Evolutionary conservation across 1,139 yeast species (phyloP).

Genomic region (Geotrichum phurueaensis): DNA sequence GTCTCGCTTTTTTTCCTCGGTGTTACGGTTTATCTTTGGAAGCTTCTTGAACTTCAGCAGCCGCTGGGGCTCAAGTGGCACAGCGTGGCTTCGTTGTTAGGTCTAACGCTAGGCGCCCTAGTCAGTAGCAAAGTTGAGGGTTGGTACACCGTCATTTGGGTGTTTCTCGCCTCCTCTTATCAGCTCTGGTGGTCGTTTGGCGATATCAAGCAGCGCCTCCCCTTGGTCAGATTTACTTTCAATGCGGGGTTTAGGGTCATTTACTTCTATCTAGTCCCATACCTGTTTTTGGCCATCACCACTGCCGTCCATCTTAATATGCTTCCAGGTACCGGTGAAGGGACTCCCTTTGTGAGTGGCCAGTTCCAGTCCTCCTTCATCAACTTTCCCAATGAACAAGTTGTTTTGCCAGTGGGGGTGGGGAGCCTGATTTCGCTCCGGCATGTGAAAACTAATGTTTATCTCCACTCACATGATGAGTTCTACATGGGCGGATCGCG

Average conservation of each 20-base stretch:
- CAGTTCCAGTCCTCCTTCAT: conserved; percentile 52
- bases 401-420: conserved; percentile 48
- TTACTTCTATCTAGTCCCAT: conserved; percentile 45
- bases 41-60: conserved; percentile 36
- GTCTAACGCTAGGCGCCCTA: conserved; percentile 49
- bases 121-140: conserved; percentile 54
- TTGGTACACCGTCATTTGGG: conserved; percentile 47
- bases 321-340: conserved; percentile 47
- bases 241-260: conserved; percentile 30
- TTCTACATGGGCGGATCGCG: conserved; percentile 50
- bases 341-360: conserved; percentile 47
- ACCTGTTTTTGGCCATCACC: conserved; percentile 43
- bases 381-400: conserved; percentile 40
- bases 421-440: conserved; percentile 66
- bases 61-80: conserved; percentile 46
- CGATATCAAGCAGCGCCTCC: conserved; percentile 41
- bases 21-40: conserved; percentile 43
- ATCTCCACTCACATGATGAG: conserved; percentile 60
- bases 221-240: conserved; percentile 36
- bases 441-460: conserved; percentile 56
- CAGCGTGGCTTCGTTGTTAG: conserved; percentile 39
- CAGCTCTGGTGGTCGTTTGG: conserved; percentile 56
- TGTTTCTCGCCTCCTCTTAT: conserved; percentile 38
- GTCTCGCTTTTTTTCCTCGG: conserved; percentile 46
- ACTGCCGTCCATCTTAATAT: conserved; percentile 48